Percentiles rank a stretch among this genome's conserved stretches.
Conservation (phyloP, 2,329 filamentous ascomycete species). For the Diaporthe vexans region DNA sequence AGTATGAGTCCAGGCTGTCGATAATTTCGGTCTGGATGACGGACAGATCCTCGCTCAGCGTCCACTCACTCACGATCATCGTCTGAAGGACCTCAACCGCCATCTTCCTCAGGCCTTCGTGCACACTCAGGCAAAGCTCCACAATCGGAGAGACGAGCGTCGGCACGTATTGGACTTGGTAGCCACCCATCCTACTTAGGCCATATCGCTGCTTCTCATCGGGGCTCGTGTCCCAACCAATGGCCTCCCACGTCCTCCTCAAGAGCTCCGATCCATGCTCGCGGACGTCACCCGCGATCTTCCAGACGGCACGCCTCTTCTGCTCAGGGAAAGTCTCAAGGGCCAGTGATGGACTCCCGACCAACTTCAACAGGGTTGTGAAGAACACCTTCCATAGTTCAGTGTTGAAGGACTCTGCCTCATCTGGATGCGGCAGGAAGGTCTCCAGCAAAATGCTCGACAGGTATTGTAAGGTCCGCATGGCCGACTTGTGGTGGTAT, state of each 20-base stretch:
- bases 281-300: conserved; percentile 96
- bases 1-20: conserved; percentile 89
- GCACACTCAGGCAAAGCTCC: conserved; percentile 93
- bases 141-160: conserved; percentile 92
- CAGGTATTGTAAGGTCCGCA: conserved; percentile 87
- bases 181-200: conserved; percentile 89
- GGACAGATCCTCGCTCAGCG: conserved; percentile 89
- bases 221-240: conserved; percentile 91
- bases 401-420: conserved; percentile 92
- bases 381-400: conserved; percentile 96
- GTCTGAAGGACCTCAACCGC: conserved; percentile 95
- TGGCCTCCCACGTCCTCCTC: conserved; percentile 90
- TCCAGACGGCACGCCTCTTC: conserved; percentile 96
- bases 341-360: conserved; percentile 89
- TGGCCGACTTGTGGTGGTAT: conserved; percentile 90
- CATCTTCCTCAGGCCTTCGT: conserved; percentile 89
- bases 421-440: conserved; percentile 89
- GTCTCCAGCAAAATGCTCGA: conserved; percentile 84
- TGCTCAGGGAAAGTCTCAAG: conserved; percentile 98
- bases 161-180: conserved; percentile 98
- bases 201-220: conserved; percentile 86
- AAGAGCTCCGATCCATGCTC: conserved; percentile 91
- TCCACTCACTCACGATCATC: conserved; percentile 99
- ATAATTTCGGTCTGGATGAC: conserved; percentile 97
- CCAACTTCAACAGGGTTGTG: conserved; percentile 86